phyloP scores from a whole-genome alignment of 23 red algal species.

The Agarophyton chilense region DNA sequence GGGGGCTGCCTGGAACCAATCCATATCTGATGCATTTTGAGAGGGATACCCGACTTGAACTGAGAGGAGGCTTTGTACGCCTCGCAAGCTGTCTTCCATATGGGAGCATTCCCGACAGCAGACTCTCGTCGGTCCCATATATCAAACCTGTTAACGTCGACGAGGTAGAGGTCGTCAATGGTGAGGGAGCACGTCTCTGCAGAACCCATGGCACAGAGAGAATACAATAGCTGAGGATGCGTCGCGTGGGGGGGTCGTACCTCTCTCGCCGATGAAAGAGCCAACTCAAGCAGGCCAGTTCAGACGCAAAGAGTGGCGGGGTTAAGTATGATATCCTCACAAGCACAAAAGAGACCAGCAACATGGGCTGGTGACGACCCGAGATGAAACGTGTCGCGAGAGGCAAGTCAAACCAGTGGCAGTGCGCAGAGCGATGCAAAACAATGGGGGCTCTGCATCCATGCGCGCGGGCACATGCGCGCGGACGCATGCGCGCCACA shows the following conservation, averaged over 20 bases:
- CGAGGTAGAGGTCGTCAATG: conserved; percentile 7
- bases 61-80: not conserved
- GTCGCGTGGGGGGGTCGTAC: no score
- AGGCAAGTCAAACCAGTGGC: no score
- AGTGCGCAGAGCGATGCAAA: no score
- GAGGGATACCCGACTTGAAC: conserved; percentile 46
- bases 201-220: not conserved
- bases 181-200: not conserved
- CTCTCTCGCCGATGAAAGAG: no score
- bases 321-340: no score
- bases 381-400: no score
- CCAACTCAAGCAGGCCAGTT: not conserved
- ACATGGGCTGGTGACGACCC: no score
- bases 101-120: conserved; percentile 31
- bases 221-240: no score
- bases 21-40: conserved; percentile 80
- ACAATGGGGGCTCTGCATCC: not conserved
- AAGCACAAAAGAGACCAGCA: not conserved
- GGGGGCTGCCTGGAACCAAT: conserved; percentile 69
- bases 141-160: conserved; percentile 55
- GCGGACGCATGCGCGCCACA: not conserved
- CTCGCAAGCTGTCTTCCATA: conserved; percentile 46
- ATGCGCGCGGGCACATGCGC: not conserved
- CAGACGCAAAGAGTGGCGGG: not conserved
- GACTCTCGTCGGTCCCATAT: conserved; percentile 81